These are phyloP conservation scores for Coemansia pectinata DNA, from an alignment of 192 early-diverging fungal species.

Conservation along the genomic window DNA sequence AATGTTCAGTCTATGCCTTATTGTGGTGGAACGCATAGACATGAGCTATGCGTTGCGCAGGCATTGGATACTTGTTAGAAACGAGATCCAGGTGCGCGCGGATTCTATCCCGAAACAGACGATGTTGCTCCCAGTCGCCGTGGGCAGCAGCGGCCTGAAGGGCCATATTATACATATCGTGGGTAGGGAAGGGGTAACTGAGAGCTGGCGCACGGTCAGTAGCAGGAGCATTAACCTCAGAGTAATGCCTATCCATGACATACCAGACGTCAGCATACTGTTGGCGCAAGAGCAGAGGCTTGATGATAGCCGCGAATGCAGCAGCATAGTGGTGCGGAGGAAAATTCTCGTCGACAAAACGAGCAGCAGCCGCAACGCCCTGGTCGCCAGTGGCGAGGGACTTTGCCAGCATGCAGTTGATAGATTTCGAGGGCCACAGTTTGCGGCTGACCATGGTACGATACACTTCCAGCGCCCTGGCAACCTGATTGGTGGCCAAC, in stretches of 20 bases:
- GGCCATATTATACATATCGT: conserved; percentile 30
- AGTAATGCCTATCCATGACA: conserved; percentile 27
- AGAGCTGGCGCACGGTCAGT: neutral
- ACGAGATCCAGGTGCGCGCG: conserved; percentile 20
- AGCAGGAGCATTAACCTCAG: conserved; percentile 1
- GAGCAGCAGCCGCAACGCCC: neutral
- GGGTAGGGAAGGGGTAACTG: conserved; percentile 23
- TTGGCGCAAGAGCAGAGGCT: conserved; percentile 8
- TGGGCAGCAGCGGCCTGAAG: conserved; percentile 11
- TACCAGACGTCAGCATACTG: conserved; percentile 21
- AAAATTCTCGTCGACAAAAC: conserved; percentile 20
- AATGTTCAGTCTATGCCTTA: neutral
- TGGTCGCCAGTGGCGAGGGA: conserved; percentile 5
- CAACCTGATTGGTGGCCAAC: conserved; percentile 7
- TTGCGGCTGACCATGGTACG: conserved; percentile 14
- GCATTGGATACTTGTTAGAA: neutral
- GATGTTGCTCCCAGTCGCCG: conserved; percentile 22
- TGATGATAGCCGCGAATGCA: conserved; percentile 21
- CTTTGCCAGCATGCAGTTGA: conserved; percentile 44
- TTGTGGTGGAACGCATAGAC: conserved; percentile 9
- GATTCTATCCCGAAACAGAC: conserved; percentile 28
- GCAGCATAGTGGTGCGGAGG: conserved; percentile 33
- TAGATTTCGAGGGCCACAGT: conserved; percentile 29
- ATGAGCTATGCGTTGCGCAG: conserved; percentile 18
- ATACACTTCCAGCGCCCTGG: conserved; percentile 33